phyloP scores from a whole-genome alignment of 805 yeast genomes.

The Lachancea dasiensis region DNA sequence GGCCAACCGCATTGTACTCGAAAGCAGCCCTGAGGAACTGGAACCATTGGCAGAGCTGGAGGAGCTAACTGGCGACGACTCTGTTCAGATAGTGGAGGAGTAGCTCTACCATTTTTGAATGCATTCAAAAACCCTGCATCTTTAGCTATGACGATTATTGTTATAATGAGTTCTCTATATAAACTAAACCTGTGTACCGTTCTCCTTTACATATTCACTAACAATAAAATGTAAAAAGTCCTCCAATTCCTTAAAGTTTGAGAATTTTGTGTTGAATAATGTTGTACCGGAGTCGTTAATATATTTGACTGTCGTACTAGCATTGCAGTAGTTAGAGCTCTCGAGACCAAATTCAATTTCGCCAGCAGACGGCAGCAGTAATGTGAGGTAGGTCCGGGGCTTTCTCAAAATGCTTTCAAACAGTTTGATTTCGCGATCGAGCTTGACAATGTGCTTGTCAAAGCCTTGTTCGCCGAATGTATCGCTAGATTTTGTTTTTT shows the following conservation, averaged over 20 bases:
- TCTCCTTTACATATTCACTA: slow-evolving; percentile 18
- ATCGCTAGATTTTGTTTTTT: neutral
- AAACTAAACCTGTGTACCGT: neutral
- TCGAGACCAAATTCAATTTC: slow-evolving; percentile 16
- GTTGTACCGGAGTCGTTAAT: slow-evolving; percentile 5
- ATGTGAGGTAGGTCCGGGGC: slow-evolving; percentile 20
- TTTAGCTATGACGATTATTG: neutral
- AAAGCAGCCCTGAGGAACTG: slow-evolving; percentile 9
- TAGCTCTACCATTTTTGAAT: too few species aligned
- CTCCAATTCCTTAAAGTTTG: slow-evolving; percentile 32
- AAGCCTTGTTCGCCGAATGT: neutral
- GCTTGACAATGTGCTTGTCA: slow-evolving; percentile 22
- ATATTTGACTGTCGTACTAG: slow-evolving; percentile 21
- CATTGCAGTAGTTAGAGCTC: slow-evolving; percentile 32
- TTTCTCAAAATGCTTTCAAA: slow-evolving; percentile 21
- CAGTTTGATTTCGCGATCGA: slow-evolving; percentile 22
- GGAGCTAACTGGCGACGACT: too few species aligned
- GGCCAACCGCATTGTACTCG: slow-evolving; percentile 15
- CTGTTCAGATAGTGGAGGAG: too few species aligned
- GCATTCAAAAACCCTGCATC: too few species aligned
- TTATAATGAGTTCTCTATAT: too few species aligned
- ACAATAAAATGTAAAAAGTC: slow-evolving; percentile 31
- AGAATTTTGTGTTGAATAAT: slow-evolving; percentile 25
- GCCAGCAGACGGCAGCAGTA: slow-evolving; percentile 14
- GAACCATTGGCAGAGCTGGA: slow-evolving; percentile 4